Base-by-base conservation (phyloP, 2,329 filamentous ascomycete species). In the Ophiosphaerella herpotricha region DNA sequence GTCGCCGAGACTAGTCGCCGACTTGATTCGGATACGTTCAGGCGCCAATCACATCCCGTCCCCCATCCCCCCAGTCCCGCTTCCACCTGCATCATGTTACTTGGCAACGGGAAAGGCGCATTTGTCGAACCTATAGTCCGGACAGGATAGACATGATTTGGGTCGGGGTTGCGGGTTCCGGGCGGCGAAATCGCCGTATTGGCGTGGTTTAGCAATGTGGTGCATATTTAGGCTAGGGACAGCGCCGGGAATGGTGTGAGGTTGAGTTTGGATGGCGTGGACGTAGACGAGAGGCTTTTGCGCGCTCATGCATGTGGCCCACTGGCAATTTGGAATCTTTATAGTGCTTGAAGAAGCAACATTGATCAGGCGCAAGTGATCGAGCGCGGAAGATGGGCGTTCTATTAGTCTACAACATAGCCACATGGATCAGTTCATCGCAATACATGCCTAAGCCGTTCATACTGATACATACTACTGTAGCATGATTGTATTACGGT, bases 1-100 rank as follows among this genome's bases (percentile, higher is more conserved):
- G 43, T 52, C 37, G 52, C 57, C 57, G 55, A 60, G 49, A 37
- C 34, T 54, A 35, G 57, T 60, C 57, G 57, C 41, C 57, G 57
- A 60, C 54, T 43, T 57, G 46, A 26, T 54, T 57, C 52, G 57
- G 55, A 54, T 52, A 54, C 43, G 24, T 37, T 7, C 16, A 14
- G 23, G 9, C 18, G 48, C 52, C 52, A 55, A 55, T 55, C 52
- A 55, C 18, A 42, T 11, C 8, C 34, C 26, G 4, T 24, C 31
- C 13, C 36, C 21, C 24, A 21, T 9, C 12, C 24, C 14, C 34
- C 38, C 48, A 52, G 50, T 48, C 37, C 6, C 45, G 26, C 40
- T 18, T 29, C 31, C 33, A 36, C 26, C 44, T 45, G 40, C 52
- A 16, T 39, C 3, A 34, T 39, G 43, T 26, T 18, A 7, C 48